phyloP scores from a whole-genome alignment of 2,329 filamentous ascomycete genomes.

The Phaeophleospora eucalypticola region DNA sequence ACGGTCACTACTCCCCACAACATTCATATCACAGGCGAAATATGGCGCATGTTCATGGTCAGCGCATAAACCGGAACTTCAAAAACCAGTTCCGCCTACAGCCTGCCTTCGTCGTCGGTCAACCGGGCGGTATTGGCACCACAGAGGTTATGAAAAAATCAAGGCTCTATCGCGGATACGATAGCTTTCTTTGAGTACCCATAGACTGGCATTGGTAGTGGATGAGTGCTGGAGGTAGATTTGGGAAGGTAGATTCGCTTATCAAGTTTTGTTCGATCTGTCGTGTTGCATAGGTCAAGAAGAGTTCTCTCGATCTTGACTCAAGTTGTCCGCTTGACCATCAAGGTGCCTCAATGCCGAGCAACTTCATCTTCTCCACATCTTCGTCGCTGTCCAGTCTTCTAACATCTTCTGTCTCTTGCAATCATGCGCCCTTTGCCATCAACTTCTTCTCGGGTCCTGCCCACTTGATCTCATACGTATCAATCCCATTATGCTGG shows the following conservation, averaged over 20 bases:
- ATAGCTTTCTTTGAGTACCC: slow-evolving; percentile 32
- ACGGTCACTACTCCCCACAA: slow-evolving; percentile 48
- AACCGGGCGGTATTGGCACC: slow-evolving; percentile 68
- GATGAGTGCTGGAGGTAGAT: background rate
- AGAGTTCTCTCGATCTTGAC: no score
- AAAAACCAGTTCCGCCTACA: slow-evolving; percentile 68
- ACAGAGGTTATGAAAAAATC: slow-evolving; percentile 74
- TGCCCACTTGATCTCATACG: slow-evolving; percentile 39
- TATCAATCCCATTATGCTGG: slow-evolving; percentile 34
- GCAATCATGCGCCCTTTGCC: no score
- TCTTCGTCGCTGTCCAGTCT: no score
- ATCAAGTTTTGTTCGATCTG: background rate
- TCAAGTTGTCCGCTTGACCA: no score
- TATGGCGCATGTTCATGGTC: slow-evolving; percentile 63
- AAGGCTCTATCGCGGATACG: slow-evolving; percentile 25
- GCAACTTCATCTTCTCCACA: no score
- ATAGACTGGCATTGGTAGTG: slow-evolving; percentile 8
- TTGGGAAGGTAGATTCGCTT: background rate
- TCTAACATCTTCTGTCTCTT: no score
- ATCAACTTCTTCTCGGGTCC: slow-evolving; percentile 36
- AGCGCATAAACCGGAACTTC: slow-evolving; percentile 62
- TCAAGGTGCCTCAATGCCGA: no score
- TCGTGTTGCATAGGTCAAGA: no score
- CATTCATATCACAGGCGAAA: slow-evolving; percentile 53
- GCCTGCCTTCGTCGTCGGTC: slow-evolving; percentile 76